Conservation (phyloP, 352 stramenopile species). For the Phytophthora syringae region DNA sequence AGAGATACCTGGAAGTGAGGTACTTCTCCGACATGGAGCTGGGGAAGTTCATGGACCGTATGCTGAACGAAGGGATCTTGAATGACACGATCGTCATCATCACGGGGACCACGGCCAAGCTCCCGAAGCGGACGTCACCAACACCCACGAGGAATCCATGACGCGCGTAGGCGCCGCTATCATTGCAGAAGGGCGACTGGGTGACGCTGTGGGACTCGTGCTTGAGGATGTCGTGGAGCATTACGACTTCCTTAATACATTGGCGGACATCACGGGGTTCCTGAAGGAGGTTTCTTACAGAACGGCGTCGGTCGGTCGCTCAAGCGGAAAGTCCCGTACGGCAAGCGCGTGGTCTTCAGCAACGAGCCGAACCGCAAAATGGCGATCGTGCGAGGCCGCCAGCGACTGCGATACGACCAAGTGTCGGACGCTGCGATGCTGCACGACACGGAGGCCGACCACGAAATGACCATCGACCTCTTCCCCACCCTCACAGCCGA, state of each 20-base stretch:
- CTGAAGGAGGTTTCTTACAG: conserved; percentile 39
- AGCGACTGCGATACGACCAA: conserved; percentile 52
- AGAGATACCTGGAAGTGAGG: conserved; percentile 48
- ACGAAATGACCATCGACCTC: conserved; percentile 42
- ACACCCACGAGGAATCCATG: conserved; percentile 41
- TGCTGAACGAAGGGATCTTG: conserved; percentile 45
- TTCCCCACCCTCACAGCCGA: conserved; percentile 31
- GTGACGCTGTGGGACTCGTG: conserved; percentile 29
- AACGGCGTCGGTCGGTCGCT: conserved; percentile 47
- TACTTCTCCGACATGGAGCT: conserved; percentile 57
- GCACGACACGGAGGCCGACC: conserved; percentile 45
- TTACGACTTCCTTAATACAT: conserved; percentile 49
- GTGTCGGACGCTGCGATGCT: conserved; percentile 37
- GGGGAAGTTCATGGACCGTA: conserved; percentile 59
- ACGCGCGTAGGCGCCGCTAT: conserved; percentile 40
- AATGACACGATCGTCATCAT: conserved; percentile 66
- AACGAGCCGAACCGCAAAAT: conserved; percentile 57
- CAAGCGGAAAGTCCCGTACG: conserved; percentile 43
- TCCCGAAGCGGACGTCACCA: conserved; percentile 45
- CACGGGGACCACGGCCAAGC: conserved; percentile 60
- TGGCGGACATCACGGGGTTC: conserved; percentile 48
- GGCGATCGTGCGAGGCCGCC: conserved; percentile 39
- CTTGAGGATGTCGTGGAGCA: conserved; percentile 42
- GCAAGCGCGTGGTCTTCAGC: conserved; percentile 50
- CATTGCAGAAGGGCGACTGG: conserved; percentile 44